Base-by-base conservation (phyloP, 768 basidiomycete genomes). In the Lyophyllum decastes region DNA sequence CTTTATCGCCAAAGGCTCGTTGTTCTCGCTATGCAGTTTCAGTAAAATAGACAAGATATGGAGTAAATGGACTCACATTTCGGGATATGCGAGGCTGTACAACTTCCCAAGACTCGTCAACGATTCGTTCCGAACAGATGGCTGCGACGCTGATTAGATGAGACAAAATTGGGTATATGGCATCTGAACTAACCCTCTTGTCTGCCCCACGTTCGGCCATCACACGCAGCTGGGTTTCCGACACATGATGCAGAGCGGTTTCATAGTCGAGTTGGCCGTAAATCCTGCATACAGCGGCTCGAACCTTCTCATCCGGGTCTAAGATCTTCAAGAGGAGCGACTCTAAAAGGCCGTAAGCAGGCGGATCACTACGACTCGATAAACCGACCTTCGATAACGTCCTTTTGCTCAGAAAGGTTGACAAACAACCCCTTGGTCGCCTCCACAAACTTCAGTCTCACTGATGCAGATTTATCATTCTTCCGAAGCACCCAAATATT, bases 231-330 rank as follows among this genome's bases (percentile, higher is more conserved):
- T 88, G 86, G 0, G 69, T 67, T 58, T 80, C 79, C 9, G 85
- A 82, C 26, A 95, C 86, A 64, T 93, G 87, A 68, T 96, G 95
- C 30, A 94, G 69, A 0, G 87, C 90, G 0, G 89, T 90, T 72
- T 99, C 97, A 66, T 94, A 98, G 69, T 98, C 95, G 11, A 98
- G 74, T 54, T 87, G 82, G 1, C 87, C 85, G 62, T 94, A 93
- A 11, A 92, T 72, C 65, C 82, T 87, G 77, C 94, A 96, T 0
- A 87, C 86, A 0, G 93, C 88, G 6, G 90, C 85, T 26, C 97
- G 85, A 41, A 99, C 88, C 66, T 87, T 92, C 58, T 98, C 97
- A 61, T 98, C 97, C 0, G 92, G 88, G 70, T 99, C 97, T 0
- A 82, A 64, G 5, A 96, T 72, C 65, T 95, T 95, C 14, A 72